Base-by-base conservation (phyloP, 2,329 filamentous ascomycete genomes). In the Fusarium anthophilum region DNA sequence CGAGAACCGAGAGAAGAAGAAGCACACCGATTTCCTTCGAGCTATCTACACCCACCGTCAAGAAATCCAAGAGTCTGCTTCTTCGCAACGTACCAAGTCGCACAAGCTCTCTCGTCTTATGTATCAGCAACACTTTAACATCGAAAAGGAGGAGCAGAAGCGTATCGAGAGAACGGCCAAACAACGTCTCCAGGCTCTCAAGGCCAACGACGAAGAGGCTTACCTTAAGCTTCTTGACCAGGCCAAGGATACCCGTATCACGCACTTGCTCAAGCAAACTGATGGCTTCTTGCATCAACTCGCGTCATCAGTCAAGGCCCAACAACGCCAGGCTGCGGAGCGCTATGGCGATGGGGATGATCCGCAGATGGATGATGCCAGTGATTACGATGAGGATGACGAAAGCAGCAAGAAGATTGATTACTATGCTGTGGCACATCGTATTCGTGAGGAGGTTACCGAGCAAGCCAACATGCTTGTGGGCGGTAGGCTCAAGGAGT, bases 81-180 rank as follows among this genome's bases (percentile, higher is more conserved):
- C 86, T 53, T 86, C 88, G 74, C 92, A 95, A 81, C 91, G 90
- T 76, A 89, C 87, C 79, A 95, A 96, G 79, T 89, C 92, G 73
- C 91, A 94, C 82, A 98, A 97, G 85, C 89, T 98, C 59, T 94
- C 95, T 76, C 93, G 94, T 65, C 89, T 95, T 83, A 98, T 98
- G 94, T 89, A 93, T 73, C 85, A 89, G 65, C 95, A 98, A 70
- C 96, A 99, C 83, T 93, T 95, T 84, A 94, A 96, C 82, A 98
- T 99, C 81, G 96, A 99, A 83, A 98, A 98, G 85, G 96, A 99
- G 87, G 96, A 99, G 85, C 96, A 98, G 88, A 98, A 98, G 87
- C 94, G 96, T 72, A 93, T 99, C 76, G 96, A 99, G 86, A 91
- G 96, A 74, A 99, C 96, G 15, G 96, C 96, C 74, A 99, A 99